Base-by-base conservation (phyloP, 2,329 filamentous ascomycete species). In the Neonectria coccinea region DNA sequence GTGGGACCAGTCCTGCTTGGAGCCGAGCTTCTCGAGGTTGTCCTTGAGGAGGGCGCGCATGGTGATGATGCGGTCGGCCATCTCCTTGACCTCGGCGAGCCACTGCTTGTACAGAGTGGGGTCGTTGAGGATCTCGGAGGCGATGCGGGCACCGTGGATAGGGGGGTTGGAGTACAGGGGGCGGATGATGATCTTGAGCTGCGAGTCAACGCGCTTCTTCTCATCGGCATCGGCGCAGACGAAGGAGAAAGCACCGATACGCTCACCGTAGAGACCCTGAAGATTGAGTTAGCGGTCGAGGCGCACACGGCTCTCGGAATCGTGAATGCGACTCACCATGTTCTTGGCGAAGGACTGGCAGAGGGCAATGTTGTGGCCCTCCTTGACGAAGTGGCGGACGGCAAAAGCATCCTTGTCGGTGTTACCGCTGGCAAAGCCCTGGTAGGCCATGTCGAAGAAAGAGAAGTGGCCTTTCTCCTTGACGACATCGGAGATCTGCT, bases 381-480 rank as follows among this genome's bases (percentile, higher is more conserved):
- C 85, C 83, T 93, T 88, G 79, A 97, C 89, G 80, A 99, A 99
- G 86, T 97, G 87, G 73, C 96, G 90, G 72, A 98, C 88, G 66
- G 96, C 93, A 79, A 95, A 98, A 69, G 96, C 96, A 79, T 99
- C 95, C 81, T 90, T 90, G 85, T 97, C 89, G 70, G 92, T 96
- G 83, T 97, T 89, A 73, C 95, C 95, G 70, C 91, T 96, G 74
- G 95, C 95, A 78, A 99, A 98, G 75, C 95, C 95, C 84, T 99
- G 95, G 87, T 99, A 99, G 70, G 95, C 95, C 94, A 97, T 97
- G 82, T 98, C 95, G 84, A 98, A 99, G 89, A 99, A 97, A 75
- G 93, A 90, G 80, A 91, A 97, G 87, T 98, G 95, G 55, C 87
- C 90, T 80, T 92, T 89, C 79, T 89, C 87, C 88, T 97, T 97